These are phyloP conservation scores for Aspergillus brunneoviolaceus DNA, from an alignment of 2,329 filamentous ascomycete genomes.

Conservation along the genomic window DNA sequence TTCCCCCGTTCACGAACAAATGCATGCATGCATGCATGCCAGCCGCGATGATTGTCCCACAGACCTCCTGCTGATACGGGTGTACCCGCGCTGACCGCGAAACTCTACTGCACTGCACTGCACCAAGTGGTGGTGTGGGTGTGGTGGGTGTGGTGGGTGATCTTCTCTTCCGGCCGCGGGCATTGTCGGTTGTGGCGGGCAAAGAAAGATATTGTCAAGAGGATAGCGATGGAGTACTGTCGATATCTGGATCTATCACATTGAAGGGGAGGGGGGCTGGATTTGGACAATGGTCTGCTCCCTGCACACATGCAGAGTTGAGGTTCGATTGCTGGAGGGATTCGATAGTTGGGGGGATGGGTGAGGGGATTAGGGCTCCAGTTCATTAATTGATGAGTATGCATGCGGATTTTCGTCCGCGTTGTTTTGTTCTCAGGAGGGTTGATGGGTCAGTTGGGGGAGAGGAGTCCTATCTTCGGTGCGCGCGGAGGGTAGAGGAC, in stretches of 20 bases:
- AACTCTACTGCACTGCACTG: background rate
- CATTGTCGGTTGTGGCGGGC: background rate
- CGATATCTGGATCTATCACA: background rate
- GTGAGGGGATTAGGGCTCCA: no score
- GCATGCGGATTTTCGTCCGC: background rate
- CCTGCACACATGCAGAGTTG: no score
- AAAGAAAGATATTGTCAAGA: background rate
- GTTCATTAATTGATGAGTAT: background rate
- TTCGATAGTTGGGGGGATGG: background rate
- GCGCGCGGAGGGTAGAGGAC: no score
- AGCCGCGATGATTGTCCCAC: background rate
- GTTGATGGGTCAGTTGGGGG: background rate
- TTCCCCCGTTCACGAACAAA: no score
- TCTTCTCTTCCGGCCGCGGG: background rate
- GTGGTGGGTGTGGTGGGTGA: background rate
- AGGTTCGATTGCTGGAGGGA: background rate
- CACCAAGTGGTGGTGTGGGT: background rate
- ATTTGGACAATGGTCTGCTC: background rate
- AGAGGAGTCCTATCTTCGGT: background rate
- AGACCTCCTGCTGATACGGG: background rate
- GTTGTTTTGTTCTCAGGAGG: background rate
- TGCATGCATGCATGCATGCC: no score
- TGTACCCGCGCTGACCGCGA: slow-evolving; percentile 8
- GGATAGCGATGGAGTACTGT: background rate
- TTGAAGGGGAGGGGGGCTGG: background rate